Percentiles rank a stretch among this genome's conserved stretches.
These are phyloP conservation scores for Coniella vitis DNA, from an alignment of 2,329 filamentous ascomycete genomes.

Conservation along the genomic window DNA sequence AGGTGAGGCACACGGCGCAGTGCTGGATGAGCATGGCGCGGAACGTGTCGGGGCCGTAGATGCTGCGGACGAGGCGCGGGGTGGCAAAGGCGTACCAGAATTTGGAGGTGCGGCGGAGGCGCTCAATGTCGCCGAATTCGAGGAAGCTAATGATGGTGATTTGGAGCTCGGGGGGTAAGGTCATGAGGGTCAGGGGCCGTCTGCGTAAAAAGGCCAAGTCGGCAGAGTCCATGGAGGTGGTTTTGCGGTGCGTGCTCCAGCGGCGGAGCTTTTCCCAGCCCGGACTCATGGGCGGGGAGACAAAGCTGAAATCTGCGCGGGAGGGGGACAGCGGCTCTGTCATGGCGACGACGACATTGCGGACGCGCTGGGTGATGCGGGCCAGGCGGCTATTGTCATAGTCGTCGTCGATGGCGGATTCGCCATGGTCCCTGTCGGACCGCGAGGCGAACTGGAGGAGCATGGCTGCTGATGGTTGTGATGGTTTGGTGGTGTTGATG, in stretches of 20 bases:
- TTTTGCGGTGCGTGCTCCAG: conserved; percentile 8
- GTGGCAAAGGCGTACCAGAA: conserved; percentile 29
- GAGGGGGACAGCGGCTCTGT: conserved; percentile 9
- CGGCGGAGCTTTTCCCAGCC: conserved; percentile 4
- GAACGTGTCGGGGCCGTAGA: conserved; percentile 28
- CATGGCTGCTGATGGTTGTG: background rate
- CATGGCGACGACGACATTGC: conserved; percentile 6
- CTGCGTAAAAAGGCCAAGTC: background rate
- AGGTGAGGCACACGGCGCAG: conserved; percentile 33
- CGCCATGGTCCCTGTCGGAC: background rate
- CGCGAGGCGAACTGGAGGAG: too few relatives aligned
- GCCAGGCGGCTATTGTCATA: background rate
- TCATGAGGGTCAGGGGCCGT: conserved; percentile 22
- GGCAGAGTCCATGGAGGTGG: background rate
- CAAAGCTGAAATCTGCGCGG: conserved; percentile 6
- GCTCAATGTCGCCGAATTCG: conserved; percentile 36
- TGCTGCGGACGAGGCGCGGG: conserved; percentile 27
- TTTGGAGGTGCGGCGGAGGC: conserved; percentile 34
- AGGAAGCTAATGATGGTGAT: conserved; percentile 33
- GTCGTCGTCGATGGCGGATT: background rate
- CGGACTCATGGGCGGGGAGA: background rate
- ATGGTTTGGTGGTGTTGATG: too few relatives aligned
- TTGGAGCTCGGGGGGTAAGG: conserved; percentile 36
- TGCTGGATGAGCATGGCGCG: conserved; percentile 23
- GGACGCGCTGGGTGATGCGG: background rate